Base-by-base conservation (phyloP, 1,284 basidiomycete species). In the Taiwanofungus camphoratus region DNA sequence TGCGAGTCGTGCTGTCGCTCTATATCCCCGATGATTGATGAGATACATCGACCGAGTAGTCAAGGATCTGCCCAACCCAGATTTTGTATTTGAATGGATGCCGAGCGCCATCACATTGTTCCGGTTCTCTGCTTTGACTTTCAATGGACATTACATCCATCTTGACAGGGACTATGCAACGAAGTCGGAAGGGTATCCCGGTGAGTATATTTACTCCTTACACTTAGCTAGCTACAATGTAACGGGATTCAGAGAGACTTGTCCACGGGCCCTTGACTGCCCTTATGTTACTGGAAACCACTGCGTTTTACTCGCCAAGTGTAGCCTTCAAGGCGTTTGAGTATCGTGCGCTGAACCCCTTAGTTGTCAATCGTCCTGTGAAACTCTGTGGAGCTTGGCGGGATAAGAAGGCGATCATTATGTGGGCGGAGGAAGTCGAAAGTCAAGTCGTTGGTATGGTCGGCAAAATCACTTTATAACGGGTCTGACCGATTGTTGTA, bases 201-300 rank as follows among this genome's bases (percentile, higher is more conserved):
- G 85, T 82, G 46, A 24, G 71, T 59, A 36, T 21, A 15, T 29
- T 29, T 43, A 36, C 26, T n/a, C n/a, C 27, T n/a, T 27, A 39
- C 11, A 18, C 16, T 5, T 19, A 37, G 19, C 29, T 37, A 26
- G 16, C 29, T 37, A 11, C 18, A 37, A 41, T 15, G 22, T 46
- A 34, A 18, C 7, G 26, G 30, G 20, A 23, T 20, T 13, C 60
- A 79, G 87, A 88, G 62, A 77, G 86, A 12, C 72, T 92, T 12
- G 85, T 92, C 5, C 89, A 92, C 57, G 88, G 85, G 0, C 88
- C 89, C 18, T 64, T 92, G 35, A 91, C 81, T 1, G 84, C 88
- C 0, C 68, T 87, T 37, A 78, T 91, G 73, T 66, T 91, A 4
- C 67, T 91, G 32, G 87, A 91, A 56, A 64, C 74, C 0, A 68